Conservation (phyloP, 2,329 filamentous ascomycete species). For the Microthyrium microscopicum region DNA sequence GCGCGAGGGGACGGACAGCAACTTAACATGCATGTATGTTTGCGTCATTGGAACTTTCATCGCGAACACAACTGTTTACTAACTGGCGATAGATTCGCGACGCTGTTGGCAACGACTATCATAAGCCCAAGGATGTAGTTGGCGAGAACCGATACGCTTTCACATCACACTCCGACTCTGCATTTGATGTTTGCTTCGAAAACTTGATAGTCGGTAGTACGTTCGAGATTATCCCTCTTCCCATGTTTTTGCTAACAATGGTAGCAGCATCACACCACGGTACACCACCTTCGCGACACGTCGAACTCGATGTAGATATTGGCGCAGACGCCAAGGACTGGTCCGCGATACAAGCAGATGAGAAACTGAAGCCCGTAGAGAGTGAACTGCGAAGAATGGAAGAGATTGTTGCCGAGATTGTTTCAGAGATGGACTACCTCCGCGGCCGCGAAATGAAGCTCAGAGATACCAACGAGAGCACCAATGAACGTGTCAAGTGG, state of each 20-base stretch:
- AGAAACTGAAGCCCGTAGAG: constrained; percentile 96
- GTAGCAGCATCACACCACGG: constrained; percentile 17
- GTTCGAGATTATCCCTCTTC: not conserved
- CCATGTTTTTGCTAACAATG: not conserved
- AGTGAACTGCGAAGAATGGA: constrained; percentile 85
- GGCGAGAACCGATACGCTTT: constrained; percentile 90
- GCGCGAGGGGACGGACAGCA: constrained; percentile 77
- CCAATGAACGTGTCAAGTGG: constrained; percentile 97
- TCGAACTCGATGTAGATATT: constrained; percentile 92
- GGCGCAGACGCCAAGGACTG: constrained; percentile 96
- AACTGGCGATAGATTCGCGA: constrained; percentile 59
- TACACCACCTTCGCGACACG: constrained; percentile 43
- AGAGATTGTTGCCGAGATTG: constrained; percentile 77
- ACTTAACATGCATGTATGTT: constrained; percentile 80
- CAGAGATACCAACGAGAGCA: constrained; percentile 97
- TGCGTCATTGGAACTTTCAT: not conserved
- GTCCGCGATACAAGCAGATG: constrained; percentile 85
- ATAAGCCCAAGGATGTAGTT: constrained; percentile 72
- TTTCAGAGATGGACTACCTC: constrained; percentile 92
- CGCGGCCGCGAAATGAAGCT: constrained; percentile 81
- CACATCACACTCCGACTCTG: constrained; percentile 77
- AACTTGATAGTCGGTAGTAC: constrained; percentile 41
- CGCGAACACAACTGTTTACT: not conserved
- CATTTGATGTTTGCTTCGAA: constrained; percentile 94
- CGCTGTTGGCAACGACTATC: constrained; percentile 90